A percentile compares a stretch with the other conserved stretches of the same genome.
These are phyloP conservation scores for Ottelia alismoides DNA, from an alignment of 106 monocot species.

Conservation along the genomic window DNA sequence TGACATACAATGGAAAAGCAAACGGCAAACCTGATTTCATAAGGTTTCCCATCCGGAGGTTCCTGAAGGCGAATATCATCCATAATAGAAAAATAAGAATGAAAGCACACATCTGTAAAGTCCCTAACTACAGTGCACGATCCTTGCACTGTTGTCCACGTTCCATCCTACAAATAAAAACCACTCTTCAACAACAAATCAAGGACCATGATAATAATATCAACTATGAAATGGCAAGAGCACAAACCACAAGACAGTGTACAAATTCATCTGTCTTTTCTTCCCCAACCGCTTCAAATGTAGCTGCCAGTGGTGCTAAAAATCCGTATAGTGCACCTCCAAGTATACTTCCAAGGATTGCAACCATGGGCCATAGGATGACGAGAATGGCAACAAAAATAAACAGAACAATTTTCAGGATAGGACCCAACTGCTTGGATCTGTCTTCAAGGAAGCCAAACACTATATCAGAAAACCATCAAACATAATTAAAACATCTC, in stretches of 20 bases:
- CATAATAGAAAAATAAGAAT: conserved; percentile 92
- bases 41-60: conserved; percentile 43
- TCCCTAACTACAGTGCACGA: conserved; percentile 80
- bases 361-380: conserved; percentile 44
- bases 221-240: background rate
- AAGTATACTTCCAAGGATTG: conserved; percentile 60
- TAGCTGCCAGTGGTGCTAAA: conserved; percentile 67
- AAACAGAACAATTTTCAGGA: conserved; percentile 50
- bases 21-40: conserved; percentile 89
- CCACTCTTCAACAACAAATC: background rate
- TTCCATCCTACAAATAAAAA: conserved; percentile 60
- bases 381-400: conserved; percentile 26
- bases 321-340: conserved; percentile 67
- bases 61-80: conserved; percentile 52
- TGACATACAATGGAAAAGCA: no score
- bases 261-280: conserved; percentile 46
- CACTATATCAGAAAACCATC: conserved; percentile 3
- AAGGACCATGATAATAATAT: background rate
- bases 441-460: conserved; percentile 30
- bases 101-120: conserved; percentile 63
- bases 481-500: background rate
- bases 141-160: conserved; percentile 75
- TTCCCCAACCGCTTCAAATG: conserved; percentile 92
- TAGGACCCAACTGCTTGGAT: conserved; percentile 66
- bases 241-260: conserved; percentile 68